Evolutionary conservation across 1,284 basidiomycete genomes (phyloP), one percentile per base, ranked within the genome.

Genomic region (Malassezia dermatis): DNA sequence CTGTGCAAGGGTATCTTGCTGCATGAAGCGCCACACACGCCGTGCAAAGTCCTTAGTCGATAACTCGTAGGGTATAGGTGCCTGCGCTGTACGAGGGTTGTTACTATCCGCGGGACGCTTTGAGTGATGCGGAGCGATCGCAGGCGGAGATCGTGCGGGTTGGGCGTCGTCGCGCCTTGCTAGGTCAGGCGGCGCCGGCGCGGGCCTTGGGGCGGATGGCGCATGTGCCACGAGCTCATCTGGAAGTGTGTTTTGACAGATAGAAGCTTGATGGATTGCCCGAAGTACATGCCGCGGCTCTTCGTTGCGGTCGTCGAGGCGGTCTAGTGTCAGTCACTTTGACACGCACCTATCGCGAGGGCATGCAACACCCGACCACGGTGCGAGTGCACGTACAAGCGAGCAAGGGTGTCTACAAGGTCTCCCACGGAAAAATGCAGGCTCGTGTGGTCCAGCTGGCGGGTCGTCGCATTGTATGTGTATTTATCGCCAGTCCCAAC

Each of bases 221-320:
- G 19, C 37, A 2, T 39, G 37, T 21, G 37, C 19, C 15, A 13
- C 41, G 3, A 43, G 13, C 7, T 43, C 41, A 17, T 28, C 27
- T 11, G 41, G 41, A 8, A n/a, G 24, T 27, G 41, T 43, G 27
- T 24, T 19, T n/a, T 1, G 3, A n/a, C 23, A 43, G 24, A 21
- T 7, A 15, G 13, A 24, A 3, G 41, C 41, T 19, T 27, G 7
- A 7, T 15, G 8, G 24, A 43, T 19, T 2, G 53, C 53, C 4
- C 40, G 40, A 17, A 56, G 41, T 12, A 51, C 8, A 34, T 56
- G 54, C 17, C 21, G 24, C 24, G 48, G 48, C 40, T 56, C 54
- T 21, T 45, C 32, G 10, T 43, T 56, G n/a, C 26, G 17, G 7
- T 56, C 48, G 21, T 37, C 48, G 21, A 42, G n/a, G 40, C 17